Conservation (phyloP, 768 basidiomycete species). For the Obba rivulosa region DNA sequence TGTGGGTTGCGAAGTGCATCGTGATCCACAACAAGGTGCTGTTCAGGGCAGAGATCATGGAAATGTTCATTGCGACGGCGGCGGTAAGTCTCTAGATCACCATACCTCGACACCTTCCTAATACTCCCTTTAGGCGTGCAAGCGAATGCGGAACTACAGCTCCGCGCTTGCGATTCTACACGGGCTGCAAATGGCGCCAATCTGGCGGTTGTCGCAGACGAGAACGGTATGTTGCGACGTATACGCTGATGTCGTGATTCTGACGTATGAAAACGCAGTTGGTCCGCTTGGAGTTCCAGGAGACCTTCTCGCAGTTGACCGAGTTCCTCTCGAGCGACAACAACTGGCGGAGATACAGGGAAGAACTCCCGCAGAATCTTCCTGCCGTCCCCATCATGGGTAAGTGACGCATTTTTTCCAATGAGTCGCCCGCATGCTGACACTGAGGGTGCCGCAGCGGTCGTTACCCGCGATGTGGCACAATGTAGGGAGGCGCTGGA, state of each 20-base stretch:
- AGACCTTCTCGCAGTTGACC: background rate
- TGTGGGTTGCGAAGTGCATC: constrained; percentile 3
- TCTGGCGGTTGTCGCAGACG: background rate
- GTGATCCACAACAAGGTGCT: background rate
- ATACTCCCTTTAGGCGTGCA: constrained; percentile 1
- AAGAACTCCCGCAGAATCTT: background rate
- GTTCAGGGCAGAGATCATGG: background rate
- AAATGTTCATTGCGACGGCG: constrained; percentile 4
- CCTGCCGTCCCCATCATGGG: constrained; percentile 1
- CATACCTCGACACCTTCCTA: too few species aligned
- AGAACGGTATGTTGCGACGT: background rate
- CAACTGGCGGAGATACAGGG: background rate
- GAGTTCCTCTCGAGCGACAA: background rate
- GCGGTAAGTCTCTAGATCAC: constrained; percentile 1
- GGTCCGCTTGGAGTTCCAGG: background rate
- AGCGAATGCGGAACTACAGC: constrained; percentile 5
- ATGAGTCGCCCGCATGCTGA: background rate
- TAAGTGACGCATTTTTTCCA: background rate
- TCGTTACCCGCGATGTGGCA: background rate
- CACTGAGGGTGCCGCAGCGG: background rate
- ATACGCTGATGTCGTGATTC: background rate
- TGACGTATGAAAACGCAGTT: background rate
- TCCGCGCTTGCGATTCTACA: constrained; percentile 5
- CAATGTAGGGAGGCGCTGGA: background rate
- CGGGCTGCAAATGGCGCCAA: background rate